Evolutionary conservation across 2,329 filamentous ascomycete genomes (phyloP).

Genomic region (Phaeosphaeria sp.): DNA sequence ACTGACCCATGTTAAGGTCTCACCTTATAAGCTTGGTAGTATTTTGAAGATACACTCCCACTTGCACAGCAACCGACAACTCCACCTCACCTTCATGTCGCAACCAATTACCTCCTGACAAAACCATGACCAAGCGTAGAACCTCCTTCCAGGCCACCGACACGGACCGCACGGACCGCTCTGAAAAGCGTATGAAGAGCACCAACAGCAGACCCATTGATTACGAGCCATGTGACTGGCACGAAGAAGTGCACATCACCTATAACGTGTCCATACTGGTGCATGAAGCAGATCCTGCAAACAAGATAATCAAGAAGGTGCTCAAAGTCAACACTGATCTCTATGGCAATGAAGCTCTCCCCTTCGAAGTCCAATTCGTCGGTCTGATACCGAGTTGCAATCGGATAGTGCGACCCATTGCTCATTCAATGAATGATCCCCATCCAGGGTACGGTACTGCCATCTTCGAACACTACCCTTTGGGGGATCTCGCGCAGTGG

Average conservation of each 20-base stretch:
- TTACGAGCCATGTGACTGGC: background rate
- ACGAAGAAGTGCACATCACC: background rate
- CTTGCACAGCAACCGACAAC: background rate
- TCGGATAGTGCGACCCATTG: conserved; percentile 23
- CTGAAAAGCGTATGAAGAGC: background rate
- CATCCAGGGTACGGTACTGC: conserved; percentile 14
- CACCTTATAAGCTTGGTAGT: background rate
- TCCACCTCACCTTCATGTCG: background rate
- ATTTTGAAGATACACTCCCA: background rate
- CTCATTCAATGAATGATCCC: conserved; percentile 11
- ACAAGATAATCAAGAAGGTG: conserved; percentile 28
- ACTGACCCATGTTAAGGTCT: background rate
- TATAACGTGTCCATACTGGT: conserved; percentile 11
- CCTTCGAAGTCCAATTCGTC: conserved; percentile 20
- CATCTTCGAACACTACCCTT: conserved; percentile 27
- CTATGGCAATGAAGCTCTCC: conserved; percentile 4
- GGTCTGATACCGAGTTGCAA: conserved; percentile 23
- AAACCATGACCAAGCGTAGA: conserved; percentile 11
- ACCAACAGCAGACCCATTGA: background rate
- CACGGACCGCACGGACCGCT: background rate
- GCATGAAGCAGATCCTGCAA: conserved; percentile 7
- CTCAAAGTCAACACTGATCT: conserved; percentile 5
- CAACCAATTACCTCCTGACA: background rate
- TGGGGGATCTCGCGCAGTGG: conserved; percentile 32
- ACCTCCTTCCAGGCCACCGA: background rate